Percentiles rank a stretch among this genome's conserved stretches.
These are phyloP conservation scores for Populus davidiana DNA, from an alignment of 345 rosid species.

Conservation along the genomic window DNA sequence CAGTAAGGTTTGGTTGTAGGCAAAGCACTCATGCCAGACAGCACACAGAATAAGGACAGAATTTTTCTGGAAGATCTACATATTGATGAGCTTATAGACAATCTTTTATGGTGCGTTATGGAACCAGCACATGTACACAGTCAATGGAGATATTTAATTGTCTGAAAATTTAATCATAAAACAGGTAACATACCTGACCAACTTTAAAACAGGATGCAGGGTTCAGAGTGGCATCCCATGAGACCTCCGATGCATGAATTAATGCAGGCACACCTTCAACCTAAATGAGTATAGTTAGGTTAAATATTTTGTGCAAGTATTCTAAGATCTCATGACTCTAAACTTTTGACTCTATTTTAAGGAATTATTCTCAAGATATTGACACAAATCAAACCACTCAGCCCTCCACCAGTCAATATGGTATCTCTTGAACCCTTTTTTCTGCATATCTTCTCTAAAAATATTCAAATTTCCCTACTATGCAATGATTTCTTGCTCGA, in stretches of 20 bases:
- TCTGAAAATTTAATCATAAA: conserved; percentile 6
- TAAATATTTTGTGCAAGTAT: background rate
- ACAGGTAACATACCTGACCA: conserved; percentile 64
- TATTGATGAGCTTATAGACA: no score
- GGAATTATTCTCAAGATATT: background rate
- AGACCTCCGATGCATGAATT: conserved; percentile 88
- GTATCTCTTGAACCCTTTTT: background rate
- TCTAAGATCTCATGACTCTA: background rate
- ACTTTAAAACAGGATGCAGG: conserved; percentile 73
- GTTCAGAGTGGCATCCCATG: conserved; percentile 96
- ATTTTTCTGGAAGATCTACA: background rate
- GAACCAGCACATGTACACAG: background rate
- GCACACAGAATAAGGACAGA: background rate
- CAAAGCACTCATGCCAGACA: conserved; percentile 2
- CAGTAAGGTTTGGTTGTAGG: background rate
- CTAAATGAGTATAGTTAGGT: conserved; percentile 36
- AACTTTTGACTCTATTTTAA: conserved; percentile 1
- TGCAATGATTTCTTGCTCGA: background rate
- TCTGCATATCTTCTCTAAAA: background rate
- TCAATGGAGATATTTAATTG: background rate
- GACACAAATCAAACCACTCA: background rate
- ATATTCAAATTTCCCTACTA: background rate
- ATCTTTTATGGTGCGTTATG: no score
- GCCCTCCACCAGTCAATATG: background rate
- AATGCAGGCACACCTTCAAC: conserved; percentile 85